A percentile compares a stretch with the other conserved stretches of the same genome.
These are phyloP conservation scores for Yamadazyma sp. DNA, from an alignment of 805 yeast genomes.

Conservation along the genomic window DNA sequence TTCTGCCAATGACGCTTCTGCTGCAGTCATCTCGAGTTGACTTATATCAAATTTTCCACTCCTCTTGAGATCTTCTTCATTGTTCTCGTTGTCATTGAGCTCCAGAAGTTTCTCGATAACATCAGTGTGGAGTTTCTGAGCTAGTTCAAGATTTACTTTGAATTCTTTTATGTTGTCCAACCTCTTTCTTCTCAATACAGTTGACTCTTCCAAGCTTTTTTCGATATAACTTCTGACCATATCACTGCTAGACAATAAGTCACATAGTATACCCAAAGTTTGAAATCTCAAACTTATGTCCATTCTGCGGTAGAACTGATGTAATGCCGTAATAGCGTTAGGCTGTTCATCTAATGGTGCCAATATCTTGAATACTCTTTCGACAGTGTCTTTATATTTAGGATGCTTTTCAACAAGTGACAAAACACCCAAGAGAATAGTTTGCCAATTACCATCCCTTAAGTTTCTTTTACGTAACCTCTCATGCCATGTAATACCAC, in stretches of 20 bases:
- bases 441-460: slow-evolving; percentile 84
- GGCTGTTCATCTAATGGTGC: slow-evolving; percentile 58
- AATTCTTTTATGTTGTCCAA: slow-evolving; percentile 64
- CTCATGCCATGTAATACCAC: slow-evolving; percentile 74
- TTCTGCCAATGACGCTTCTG: slow-evolving; percentile 39
- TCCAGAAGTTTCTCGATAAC: slow-evolving; percentile 19
- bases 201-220: slow-evolving; percentile 61
- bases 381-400: slow-evolving; percentile 50
- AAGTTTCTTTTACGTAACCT: slow-evolving; percentile 71
- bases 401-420: slow-evolving; percentile 58
- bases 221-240: slow-evolving; percentile 66
- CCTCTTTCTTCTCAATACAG: slow-evolving; percentile 62
- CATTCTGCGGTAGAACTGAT: slow-evolving; percentile 56
- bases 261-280: slow-evolving; percentile 61
- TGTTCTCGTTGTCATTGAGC: slow-evolving; percentile 2
- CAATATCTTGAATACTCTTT: slow-evolving; percentile 48
- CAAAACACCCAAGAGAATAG: slow-evolving; percentile 70
- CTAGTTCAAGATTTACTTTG: slow-evolving; percentile 51
- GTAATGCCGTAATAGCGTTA: slow-evolving; percentile 47
- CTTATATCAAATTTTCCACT: slow-evolving; percentile 26
- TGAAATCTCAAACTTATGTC: slow-evolving; percentile 54
- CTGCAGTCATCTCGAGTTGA: slow-evolving; percentile 41
- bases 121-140: slow-evolving; percentile 33
- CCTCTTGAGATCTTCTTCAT: slow-evolving; percentile 19
- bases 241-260: slow-evolving; percentile 58